A percentile compares a stretch with the other conserved stretches of the same genome.
phyloP scores from a whole-genome alignment of 1,284 basidiomycete species.

The Moesziomyces sp. region DNA sequence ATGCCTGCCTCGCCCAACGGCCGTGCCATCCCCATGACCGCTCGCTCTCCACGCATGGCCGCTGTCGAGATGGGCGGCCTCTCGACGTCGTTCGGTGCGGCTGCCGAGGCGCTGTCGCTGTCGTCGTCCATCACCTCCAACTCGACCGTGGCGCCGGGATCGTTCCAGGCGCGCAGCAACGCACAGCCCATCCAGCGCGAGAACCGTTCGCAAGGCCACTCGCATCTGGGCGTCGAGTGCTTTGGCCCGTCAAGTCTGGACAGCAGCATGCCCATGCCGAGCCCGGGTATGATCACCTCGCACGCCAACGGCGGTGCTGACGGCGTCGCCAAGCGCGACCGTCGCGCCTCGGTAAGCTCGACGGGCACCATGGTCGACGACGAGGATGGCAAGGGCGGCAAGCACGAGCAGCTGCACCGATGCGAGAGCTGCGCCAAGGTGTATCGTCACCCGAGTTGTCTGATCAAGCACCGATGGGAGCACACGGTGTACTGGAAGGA shows the following conservation, averaged over 20 bases:
- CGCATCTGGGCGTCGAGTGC: constrained; percentile 60
- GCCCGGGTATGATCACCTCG: constrained; percentile 33
- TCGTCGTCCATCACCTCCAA: constrained; percentile 49
- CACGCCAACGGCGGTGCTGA: constrained; percentile 16
- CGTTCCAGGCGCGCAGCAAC: constrained; percentile 35
- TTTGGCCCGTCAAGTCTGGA: constrained; percentile 56
- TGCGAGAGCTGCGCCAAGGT: constrained; percentile 84
- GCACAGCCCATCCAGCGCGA: constrained; percentile 41
- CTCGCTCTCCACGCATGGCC: constrained; percentile 42
- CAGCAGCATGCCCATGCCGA: constrained; percentile 45
- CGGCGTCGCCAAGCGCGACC: constrained; percentile 51
- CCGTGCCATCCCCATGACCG: constrained; percentile 42
- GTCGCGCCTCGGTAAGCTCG: constrained; percentile 67
- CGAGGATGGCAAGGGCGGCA: constrained; percentile 70
- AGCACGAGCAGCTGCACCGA: constrained; percentile 75
- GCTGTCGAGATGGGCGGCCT: constrained; percentile 40
- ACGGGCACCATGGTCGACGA: constrained; percentile 72
- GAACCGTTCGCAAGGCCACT: constrained; percentile 50
- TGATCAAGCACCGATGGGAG: constrained; percentile 98
- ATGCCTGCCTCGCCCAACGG: constrained; percentile 43
- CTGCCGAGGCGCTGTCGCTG: constrained; percentile 59
- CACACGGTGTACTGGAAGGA: constrained; percentile 97
- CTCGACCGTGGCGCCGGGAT: constrained; percentile 42
- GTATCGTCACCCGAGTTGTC: constrained; percentile 91
- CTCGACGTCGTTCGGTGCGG: constrained; percentile 64